Evolutionary conservation across 2,329 filamentous ascomycete species (phyloP), one percentile per base, ranked within the genome.

Genomic region (Diaporthe capsici): DNA sequence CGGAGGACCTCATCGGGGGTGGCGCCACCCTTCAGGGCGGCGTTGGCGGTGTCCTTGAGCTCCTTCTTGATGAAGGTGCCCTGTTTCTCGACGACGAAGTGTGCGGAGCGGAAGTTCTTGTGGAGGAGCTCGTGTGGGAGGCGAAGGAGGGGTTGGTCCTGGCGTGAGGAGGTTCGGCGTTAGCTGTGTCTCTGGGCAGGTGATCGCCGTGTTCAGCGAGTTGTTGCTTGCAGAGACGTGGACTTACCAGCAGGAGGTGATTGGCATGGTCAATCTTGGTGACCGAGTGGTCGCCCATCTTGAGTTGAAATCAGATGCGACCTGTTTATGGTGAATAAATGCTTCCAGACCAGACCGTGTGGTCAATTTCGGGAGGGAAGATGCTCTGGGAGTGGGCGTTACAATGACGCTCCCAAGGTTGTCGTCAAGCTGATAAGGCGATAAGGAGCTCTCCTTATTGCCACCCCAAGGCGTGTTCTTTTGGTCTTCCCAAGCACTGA

Each of bases 91-190:
- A 95, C 91, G 78, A 91, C 88, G 81, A 93, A 92, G 83, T 95
- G 94, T 58, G 94, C 94, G 4, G 93, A 92, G 81, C 98, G 97
- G 86, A 98, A 97, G 86, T 98, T 98, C 84, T 97, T 96, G 74
- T 95, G 94, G 31, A 97, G 92, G 75, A 98, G 93, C 83, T 98
- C 97, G 85, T 96, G 94, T 25, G 97, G 97, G 31, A 98, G 92
- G 47, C 96, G 95, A 79, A 99, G 92, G 79, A 98, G 94, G 5
- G 96, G 94, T 90, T 98, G 96, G 82, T 99, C 97, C 95, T 96
- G 49, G 70, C 25, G 20, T 49, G 78, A 31, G 39, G 68, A 76
- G 44, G 61, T 60, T 37, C 70, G 49, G 73, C 39, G 71, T 71
- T 42, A 39, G 72, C 71, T 75, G 42, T 44, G 34, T 73, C 39